A percentile compares a stretch with the other conserved stretches of the same genome.
These are phyloP conservation scores for Sphaerostilbella broomeana DNA, from an alignment of 2,329 filamentous ascomycete species.

Conservation along the genomic window DNA sequence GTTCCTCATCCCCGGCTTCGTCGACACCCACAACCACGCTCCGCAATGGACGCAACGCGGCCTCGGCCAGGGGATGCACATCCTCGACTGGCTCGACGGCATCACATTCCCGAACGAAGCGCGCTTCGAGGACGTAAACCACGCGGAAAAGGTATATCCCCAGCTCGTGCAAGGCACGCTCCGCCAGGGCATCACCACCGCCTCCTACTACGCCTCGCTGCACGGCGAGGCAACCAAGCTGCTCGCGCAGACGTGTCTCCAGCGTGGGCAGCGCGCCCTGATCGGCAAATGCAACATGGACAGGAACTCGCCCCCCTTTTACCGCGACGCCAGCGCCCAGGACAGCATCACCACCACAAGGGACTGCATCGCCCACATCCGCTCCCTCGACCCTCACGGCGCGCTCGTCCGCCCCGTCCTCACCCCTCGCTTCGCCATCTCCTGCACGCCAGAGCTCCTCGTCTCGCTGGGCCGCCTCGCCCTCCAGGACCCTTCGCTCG, in stretches of 20 bases:
- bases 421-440: conserved; percentile 56
- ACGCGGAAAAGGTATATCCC: conserved; percentile 47
- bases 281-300: conserved; percentile 60
- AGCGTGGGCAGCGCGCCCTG: conserved; percentile 51
- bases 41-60: conserved; percentile 48
- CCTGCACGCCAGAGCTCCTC: conserved; percentile 49
- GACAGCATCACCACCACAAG: conserved; percentile 44
- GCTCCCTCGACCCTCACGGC: conserved; percentile 36
- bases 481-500: conserved; percentile 38
- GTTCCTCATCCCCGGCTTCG: conserved; percentile 53
- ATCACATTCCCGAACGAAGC: conserved; percentile 60
- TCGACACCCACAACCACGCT: conserved; percentile 65
- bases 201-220: conserved; percentile 52
- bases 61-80: conserved; percentile 44
- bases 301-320: conserved; percentile 48
- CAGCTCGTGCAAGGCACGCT: conserved; percentile 51
- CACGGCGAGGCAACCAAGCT: conserved; percentile 51
- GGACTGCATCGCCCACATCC: conserved; percentile 43
- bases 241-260: conserved; percentile 47
- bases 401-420: conserved; percentile 43
- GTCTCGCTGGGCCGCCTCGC: conserved; percentile 49
- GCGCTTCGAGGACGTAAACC: conserved; percentile 46
- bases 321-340: conserved; percentile 40
- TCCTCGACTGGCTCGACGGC: conserved; percentile 57
- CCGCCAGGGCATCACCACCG: conserved; percentile 55